These are phyloP conservation scores for Cyberlindnera misumaiensis DNA, from an alignment of 805 yeast genomes.

Conservation along the genomic window DNA sequence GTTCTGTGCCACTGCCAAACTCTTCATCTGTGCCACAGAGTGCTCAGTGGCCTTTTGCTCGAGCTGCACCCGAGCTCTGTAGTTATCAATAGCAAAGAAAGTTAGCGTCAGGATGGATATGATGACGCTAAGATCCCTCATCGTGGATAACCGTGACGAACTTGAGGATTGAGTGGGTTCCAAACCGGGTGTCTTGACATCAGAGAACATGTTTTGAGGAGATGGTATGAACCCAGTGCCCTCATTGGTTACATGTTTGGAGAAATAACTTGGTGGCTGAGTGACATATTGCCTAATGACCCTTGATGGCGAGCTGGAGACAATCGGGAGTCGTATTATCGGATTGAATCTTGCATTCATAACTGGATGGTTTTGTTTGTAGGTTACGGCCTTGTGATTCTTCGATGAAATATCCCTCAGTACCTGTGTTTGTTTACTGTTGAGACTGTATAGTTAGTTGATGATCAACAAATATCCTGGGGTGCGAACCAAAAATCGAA, in stretches of 20 bases:
- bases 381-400: too few relatives aligned
- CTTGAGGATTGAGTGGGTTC: not conserved
- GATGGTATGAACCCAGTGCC: constrained; percentile 1
- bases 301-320: too few relatives aligned
- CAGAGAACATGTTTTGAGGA: constrained; percentile 3
- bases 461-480: too few relatives aligned
- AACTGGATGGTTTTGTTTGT: too few relatives aligned
- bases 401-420: too few relatives aligned
- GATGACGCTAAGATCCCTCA: constrained; percentile 35
- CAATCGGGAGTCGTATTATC: too few relatives aligned
- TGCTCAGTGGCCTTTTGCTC: constrained; percentile 26
- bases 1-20: constrained; percentile 34
- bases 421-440: too few relatives aligned
- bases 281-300: constrained; percentile 3
- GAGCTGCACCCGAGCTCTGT: constrained; percentile 33
- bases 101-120: constrained; percentile 37
- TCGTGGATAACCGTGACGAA: not conserved
- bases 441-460: too few relatives aligned
- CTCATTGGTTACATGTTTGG: constrained; percentile 9
- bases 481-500: not conserved
- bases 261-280: constrained; percentile 18
- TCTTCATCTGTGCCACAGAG: constrained; percentile 27
- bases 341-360: too few relatives aligned
- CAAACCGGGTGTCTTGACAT: not conserved
- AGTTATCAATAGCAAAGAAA: constrained; percentile 47